Evolutionary conservation across 768 basidiomycete genomes (phyloP).

Genomic region (Collybia sp.): DNA sequence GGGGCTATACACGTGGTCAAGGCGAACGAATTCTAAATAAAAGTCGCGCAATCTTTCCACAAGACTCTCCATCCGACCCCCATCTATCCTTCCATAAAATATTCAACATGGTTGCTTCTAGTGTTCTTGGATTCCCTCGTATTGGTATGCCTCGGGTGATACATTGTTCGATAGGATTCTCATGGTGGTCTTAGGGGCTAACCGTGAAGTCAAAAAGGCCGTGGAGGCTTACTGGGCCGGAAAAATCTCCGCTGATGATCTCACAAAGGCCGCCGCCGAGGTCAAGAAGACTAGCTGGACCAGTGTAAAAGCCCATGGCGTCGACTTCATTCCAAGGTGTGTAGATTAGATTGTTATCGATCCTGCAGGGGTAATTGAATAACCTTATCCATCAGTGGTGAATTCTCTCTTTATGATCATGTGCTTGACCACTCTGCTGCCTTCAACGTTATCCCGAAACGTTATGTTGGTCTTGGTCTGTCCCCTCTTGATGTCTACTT

Average conservation of each 20-base stretch:
- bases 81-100: conserved; percentile 21
- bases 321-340: conserved; percentile 90
- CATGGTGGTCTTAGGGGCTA: conserved; percentile 58
- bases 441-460: conserved; percentile 96
- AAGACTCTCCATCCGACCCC: conserved; percentile 20
- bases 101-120: conserved; percentile 64
- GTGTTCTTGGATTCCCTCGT: conserved; percentile 90
- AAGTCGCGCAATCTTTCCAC: conserved; percentile 21
- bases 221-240: conserved; percentile 98
- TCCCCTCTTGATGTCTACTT: conserved; percentile 94
- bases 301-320: conserved; percentile 76
- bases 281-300: conserved; percentile 89
- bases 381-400: conserved; percentile 58
- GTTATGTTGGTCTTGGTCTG: conserved; percentile 82
- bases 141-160: conserved; percentile 49
- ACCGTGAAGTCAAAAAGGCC: conserved; percentile 96
- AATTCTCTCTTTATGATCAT: conserved; percentile 98
- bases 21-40: conserved; percentile 11
- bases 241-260: conserved; percentile 83
- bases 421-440: conserved; percentile 95
- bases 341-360: conserved; percentile 18
- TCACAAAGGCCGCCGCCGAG: conserved; percentile 82
- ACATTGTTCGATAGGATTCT: background rate
- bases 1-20: conserved; percentile 30
- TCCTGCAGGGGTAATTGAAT: conserved; percentile 7